phyloP scores from a whole-genome alignment of 192 early-diverging fungal genomes.

The Phlyctochytrium bullatum region DNA sequence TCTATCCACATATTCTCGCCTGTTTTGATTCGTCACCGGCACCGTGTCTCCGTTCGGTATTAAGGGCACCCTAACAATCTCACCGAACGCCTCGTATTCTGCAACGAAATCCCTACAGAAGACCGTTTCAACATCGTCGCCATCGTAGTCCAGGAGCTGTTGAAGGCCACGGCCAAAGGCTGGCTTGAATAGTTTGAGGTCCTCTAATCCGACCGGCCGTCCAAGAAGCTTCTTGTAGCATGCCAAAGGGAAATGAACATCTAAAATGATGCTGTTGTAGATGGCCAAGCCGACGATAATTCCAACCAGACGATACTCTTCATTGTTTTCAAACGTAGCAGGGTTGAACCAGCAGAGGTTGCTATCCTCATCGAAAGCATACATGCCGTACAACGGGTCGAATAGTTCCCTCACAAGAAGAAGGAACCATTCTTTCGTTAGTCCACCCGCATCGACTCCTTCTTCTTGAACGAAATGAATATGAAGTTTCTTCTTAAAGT shows the following conservation, averaged over 20 bases:
- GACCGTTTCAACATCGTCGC: conserved; percentile 71
- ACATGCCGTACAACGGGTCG: conserved; percentile 81
- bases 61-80: conserved; percentile 60
- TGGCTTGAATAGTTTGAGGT: conserved; percentile 75
- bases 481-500: conserved; percentile 52
- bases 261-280: conserved; percentile 88
- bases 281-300: conserved; percentile 87
- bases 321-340: conserved; percentile 45
- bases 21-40: conserved; percentile 77
- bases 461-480: conserved; percentile 51
- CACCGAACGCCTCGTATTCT: conserved; percentile 54
- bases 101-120: conserved; percentile 76
- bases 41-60: conserved; percentile 59
- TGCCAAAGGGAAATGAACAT: conserved; percentile 83
- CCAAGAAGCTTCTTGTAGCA: conserved; percentile 85
- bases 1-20: conserved; percentile 66
- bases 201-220: conserved; percentile 61
- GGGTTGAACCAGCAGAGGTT: conserved; percentile 81
- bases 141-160: conserved; percentile 68
- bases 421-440: conserved; percentile 94
- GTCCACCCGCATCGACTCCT: conserved; percentile 90
- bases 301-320: conserved; percentile 86
- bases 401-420: conserved; percentile 86
- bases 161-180: conserved; percentile 72
- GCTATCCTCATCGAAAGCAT: conserved; percentile 76